Conservation (phyloP, 2,329 filamentous ascomycete species). For the Emericellopsis atlantica region DNA sequence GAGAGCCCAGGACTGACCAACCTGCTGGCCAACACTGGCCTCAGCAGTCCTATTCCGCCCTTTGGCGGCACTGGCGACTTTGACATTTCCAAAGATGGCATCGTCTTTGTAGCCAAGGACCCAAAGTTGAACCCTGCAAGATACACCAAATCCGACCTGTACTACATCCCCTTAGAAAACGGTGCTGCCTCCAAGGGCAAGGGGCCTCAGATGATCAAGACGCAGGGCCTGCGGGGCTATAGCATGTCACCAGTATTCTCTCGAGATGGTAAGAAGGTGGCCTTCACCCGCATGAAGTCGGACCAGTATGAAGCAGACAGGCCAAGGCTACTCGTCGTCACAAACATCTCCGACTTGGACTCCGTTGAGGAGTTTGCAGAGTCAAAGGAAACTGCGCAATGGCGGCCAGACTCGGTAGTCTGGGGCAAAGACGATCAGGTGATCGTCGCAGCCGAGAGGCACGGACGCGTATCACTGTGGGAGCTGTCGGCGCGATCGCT, state of each 20-base stretch:
- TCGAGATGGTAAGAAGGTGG: conserved; percentile 55
- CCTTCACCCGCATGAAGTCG: conserved; percentile 67
- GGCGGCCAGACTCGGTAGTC: conserved; percentile 39
- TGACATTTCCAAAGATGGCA: conserved; percentile 52
- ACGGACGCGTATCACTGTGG: conserved; percentile 50
- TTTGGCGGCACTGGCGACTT: conserved; percentile 77
- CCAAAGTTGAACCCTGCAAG: conserved; percentile 57
- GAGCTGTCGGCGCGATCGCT: conserved; percentile 42
- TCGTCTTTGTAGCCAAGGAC: conserved; percentile 67
- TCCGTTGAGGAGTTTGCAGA: conserved; percentile 51
- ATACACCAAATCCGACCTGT: conserved; percentile 73
- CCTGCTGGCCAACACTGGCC: conserved; percentile 43
- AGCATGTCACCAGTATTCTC: conserved; percentile 60
- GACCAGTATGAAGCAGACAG: conserved; percentile 69
- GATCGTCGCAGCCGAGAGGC: conserved; percentile 62
- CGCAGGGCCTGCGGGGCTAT: conserved; percentile 50
- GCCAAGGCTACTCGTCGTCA: conserved; percentile 51
- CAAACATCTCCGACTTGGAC: conserved; percentile 43
- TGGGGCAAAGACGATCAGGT: conserved; percentile 51
- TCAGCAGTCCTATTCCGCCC: conserved; percentile 59
- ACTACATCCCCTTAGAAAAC: conserved; percentile 49
- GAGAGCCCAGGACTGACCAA: conserved; percentile 41
- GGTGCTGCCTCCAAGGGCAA: conserved; percentile 31
- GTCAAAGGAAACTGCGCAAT: conserved; percentile 50
- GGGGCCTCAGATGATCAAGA: conserved; percentile 36